phyloP scores from a whole-genome alignment of 169 alveolate species.

The Perkinsus olseni region DNA sequence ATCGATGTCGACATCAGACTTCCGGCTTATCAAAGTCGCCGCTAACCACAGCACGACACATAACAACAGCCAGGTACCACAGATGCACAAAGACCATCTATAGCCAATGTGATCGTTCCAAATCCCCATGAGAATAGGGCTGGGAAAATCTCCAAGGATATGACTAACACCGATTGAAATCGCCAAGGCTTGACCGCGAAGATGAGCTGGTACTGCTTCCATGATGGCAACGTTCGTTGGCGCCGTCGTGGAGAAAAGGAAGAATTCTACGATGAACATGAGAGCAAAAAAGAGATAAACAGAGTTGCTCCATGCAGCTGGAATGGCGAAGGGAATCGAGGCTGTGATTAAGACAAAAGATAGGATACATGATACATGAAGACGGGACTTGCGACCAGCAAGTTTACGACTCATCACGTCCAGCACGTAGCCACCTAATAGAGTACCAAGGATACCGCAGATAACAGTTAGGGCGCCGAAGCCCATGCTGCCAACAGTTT shows the following conservation, averaged over 20 bases:
- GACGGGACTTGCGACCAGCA: background rate
- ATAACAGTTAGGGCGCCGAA: conserved; percentile 19
- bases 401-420: background rate
- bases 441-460: conserved; percentile 13
- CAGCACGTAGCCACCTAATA: background rate
- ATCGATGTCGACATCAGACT: background rate
- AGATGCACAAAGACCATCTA: background rate
- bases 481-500: conserved; percentile 9
- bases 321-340: background rate
- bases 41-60: background rate
- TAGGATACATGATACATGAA: background rate
- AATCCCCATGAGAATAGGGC: conserved; percentile 17
- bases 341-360: background rate
- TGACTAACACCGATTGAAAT: conserved; percentile 18
- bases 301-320: background rate
- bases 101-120: background rate
- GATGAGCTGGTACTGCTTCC: conserved; percentile 10
- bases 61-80: background rate
- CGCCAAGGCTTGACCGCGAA: conserved; percentile 24
- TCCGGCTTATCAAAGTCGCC: background rate
- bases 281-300: background rate
- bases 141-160: conserved; percentile 27
- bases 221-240: conserved; percentile 15
- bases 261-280: background rate
- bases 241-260: conserved; percentile 2